Conservation (phyloP, 1,284 basidiomycete genomes). For the Ganoderma leucocontextum region DNA sequence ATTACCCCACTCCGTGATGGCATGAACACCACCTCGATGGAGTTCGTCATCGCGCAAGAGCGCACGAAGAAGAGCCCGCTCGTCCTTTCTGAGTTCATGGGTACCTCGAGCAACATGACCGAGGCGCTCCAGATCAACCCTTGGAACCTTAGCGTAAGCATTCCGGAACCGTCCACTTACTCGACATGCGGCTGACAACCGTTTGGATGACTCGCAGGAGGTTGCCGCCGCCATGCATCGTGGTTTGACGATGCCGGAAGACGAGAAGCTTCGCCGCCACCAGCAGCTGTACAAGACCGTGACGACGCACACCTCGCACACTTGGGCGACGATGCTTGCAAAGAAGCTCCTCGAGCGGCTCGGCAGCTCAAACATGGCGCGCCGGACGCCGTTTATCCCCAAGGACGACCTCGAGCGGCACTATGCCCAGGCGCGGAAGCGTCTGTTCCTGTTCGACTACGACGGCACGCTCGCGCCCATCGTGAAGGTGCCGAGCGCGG, state of each 20-base stretch:
- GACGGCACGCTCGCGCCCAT: constrained; percentile 98
- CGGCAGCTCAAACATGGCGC: constrained; percentile 82
- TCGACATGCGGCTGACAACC: constrained; percentile 20
- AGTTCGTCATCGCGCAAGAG: constrained; percentile 95
- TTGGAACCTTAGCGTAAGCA: constrained; percentile 86
- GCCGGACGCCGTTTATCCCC: constrained; percentile 89
- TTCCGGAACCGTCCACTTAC: background rate
- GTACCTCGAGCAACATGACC: constrained; percentile 89
- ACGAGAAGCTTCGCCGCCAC: constrained; percentile 85
- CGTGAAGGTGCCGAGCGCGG: constrained; percentile 92
- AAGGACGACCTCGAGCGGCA: constrained; percentile 65
- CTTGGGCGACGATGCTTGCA: constrained; percentile 94
- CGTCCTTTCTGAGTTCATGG: constrained; percentile 97
- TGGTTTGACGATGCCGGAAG: constrained; percentile 83
- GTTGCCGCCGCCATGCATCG: constrained; percentile 95
- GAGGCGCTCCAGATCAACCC: constrained; percentile 88
- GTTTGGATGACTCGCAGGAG: constrained; percentile 55
- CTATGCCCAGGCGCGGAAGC: constrained; percentile 81
- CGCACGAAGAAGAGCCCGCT: constrained; percentile 85
- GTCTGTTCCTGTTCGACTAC: constrained; percentile 96
- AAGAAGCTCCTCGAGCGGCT: constrained; percentile 90
- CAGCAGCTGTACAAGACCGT: constrained; percentile 84
- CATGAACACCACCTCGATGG: constrained; percentile 99
- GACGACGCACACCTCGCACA: constrained; percentile 93
- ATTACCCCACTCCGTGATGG: constrained; percentile 97